Evolutionary conservation across 179 eudicot genomes (phyloP), one percentile per base, ranked within the genome.

Genomic region (Corrigiola litoralis): DNA sequence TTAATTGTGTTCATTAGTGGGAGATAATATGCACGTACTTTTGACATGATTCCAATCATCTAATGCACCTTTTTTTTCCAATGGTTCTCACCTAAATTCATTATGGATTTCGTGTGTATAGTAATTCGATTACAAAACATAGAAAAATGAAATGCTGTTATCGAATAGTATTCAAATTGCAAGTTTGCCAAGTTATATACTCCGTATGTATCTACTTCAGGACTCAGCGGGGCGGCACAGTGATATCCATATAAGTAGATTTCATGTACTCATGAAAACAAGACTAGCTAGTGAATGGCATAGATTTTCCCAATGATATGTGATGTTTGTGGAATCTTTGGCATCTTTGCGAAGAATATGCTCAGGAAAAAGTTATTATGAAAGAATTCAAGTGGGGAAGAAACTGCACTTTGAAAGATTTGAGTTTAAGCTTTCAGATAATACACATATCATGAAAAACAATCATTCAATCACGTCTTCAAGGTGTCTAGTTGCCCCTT

Each of bases 261-360:
- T n/a, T n/a, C n/a, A 40, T 52, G 62, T 34, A 66, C 16, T 73
- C 40, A 55, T 61, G 33, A 61, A 21, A 60, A 36, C 57, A 25
- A 25, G 76, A 66, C 64, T 58, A 32, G 4, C 51, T 53, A 38
- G 51, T 45, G 58, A 37, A 57, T 64, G 47, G 53, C 57, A 61
- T 24, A 72, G 29, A n/a, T 18, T 56, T 18, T 10, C 5, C 17
- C 16, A 46, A 56, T 13, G n/a, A 28, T 33, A 57, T 65, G 59
- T 48, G 28, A 47, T n/a, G 21, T 36, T 37, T 57, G 23, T 56
- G 58, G 57, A 42, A 11, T 24, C 23, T 74, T 51, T 55, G 33
- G 73, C 37, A 74, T 74, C 73, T 68, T 36, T 17, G 14, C 12
- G 31, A 54, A 48, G 77, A 74, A 74, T 74, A 74, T 74, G 66